Percentiles rank a stretch among this genome's conserved stretches.
Conservation (phyloP, 495 filamentous ascomycete genomes). For the Zalerion maritima region DNA sequence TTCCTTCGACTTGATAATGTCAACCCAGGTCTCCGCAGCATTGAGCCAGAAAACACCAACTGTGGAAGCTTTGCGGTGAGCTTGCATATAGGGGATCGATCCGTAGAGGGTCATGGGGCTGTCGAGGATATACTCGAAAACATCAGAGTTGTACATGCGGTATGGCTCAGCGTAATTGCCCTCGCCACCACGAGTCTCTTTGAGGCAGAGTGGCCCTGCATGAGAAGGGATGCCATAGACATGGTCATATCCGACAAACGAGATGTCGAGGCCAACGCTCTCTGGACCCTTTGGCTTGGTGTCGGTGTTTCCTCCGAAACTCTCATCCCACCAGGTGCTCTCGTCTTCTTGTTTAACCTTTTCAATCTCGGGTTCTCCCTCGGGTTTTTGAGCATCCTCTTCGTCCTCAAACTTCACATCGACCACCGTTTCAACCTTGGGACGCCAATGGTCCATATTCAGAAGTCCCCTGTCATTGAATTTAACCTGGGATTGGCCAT, state of each 20-base stretch:
- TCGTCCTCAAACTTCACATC: constrained; percentile 38
- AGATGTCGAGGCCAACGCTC: constrained; percentile 78
- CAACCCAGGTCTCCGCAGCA: constrained; percentile 92
- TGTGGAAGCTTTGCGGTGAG: constrained; percentile 80
- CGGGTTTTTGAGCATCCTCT: constrained; percentile 17
- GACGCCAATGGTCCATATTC: constrained; percentile 92
- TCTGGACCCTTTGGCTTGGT: constrained; percentile 81
- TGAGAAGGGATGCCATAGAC: constrained; percentile 95
- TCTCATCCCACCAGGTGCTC: constrained; percentile 94
- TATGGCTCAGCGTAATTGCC: constrained; percentile 87
- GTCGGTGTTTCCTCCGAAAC: constrained; percentile 87
- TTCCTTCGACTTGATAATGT: constrained; percentile 71
- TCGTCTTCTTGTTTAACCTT: constrained; percentile 48
- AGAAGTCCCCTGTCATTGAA: constrained; percentile 76
- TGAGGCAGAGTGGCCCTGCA: constrained; percentile 72
- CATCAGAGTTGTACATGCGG: constrained; percentile 86
- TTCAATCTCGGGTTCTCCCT: constrained; percentile 12
- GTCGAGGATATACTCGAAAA: constrained; percentile 93
- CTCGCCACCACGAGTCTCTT: constrained; percentile 74
- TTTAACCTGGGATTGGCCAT: constrained; percentile 68
- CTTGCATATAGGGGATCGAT: constrained; percentile 92
- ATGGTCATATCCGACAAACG: constrained; percentile 79
- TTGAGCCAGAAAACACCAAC: constrained; percentile 99
- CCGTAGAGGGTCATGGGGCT: constrained; percentile 99
- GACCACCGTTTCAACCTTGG: constrained; percentile 57